Evolutionary conservation across 495 filamentous ascomycete genomes (phyloP), one percentile per base, ranked within the genome.

Genomic region (Cercophora samala): DNA sequence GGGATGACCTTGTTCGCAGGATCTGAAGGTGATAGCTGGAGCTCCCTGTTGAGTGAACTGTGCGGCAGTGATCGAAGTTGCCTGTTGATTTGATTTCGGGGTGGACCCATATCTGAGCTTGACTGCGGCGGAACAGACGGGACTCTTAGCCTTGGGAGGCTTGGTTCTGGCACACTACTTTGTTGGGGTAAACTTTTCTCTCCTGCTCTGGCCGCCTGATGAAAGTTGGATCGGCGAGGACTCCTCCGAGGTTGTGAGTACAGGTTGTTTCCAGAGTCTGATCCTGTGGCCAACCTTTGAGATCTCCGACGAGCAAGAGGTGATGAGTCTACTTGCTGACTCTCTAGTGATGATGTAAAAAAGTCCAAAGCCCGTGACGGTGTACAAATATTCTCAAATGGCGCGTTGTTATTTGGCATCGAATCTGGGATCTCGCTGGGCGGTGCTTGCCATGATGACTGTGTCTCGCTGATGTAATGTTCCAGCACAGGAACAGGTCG

Each of bases 391-490:
- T 68, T 69, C 4, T 71, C 22, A 1, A 78, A 65, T 0, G 68
- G 66, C 3, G 67, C 53, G 60, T 72, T 66, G 37, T 76, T 78
- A 15, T 74, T 68, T 11, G 76, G 73, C 56, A 77, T 69, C 0
- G 81, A 83, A 60, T 83, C 81, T 17, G 77, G 70, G 5, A 83
- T 69, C 13, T 76, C 68, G 21, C 80, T 82, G 0, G 79, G 77
- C 1, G 79, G 79, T 17, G 77, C 62, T 22, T 70, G 61, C 75
- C 77, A 80, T 58, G 77, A 76, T n/a, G 69, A 46, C 59, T 74
- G 75, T 0, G 67, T 54, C 22, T 62, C 52, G 13, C 51, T 21
- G 6, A 19, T 18, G 0, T 54, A 22, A 15, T 54, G 64, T 26
- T 42, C 58, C 15, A 62, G 21, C 26, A 66, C 63, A 60, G 60